phyloP scores from a whole-genome alignment of 345 rosid species.

The Lagerstroemia speciosa region DNA sequence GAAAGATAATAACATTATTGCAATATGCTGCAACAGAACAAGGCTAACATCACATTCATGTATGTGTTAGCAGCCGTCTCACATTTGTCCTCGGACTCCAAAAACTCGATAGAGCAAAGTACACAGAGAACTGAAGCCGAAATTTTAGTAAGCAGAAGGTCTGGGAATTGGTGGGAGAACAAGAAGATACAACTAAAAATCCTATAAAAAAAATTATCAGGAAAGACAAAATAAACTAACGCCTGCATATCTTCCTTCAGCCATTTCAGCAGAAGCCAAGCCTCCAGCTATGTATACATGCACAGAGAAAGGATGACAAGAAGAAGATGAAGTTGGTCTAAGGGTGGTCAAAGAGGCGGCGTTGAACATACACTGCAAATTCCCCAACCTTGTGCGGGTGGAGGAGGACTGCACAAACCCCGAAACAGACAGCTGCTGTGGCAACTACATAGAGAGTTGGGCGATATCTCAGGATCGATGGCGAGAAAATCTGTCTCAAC shows the following conservation, averaged over 20 bases:
- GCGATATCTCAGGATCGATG: constrained; percentile 28
- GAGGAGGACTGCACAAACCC: constrained; percentile 51
- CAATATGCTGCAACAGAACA: not conserved
- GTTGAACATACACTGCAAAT: constrained; percentile 58
- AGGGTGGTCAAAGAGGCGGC: constrained; percentile 33
- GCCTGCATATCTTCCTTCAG: not conserved
- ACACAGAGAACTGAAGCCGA: not conserved
- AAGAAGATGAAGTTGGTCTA: constrained; percentile 2
- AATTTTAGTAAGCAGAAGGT: not conserved
- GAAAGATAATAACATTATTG: not conserved
- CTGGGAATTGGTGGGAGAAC: not conserved
- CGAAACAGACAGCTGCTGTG: constrained; percentile 51
- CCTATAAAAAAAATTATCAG: not conserved
- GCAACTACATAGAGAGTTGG: constrained; percentile 35
- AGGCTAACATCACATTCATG: not conserved
- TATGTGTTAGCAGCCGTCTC: not conserved
- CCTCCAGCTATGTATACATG: not conserved
- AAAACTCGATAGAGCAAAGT: not conserved
- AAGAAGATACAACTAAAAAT: not conserved
- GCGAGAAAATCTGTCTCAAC: constrained; percentile 21
- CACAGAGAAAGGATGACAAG: not conserved
- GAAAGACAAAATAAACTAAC: not conserved
- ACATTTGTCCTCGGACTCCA: not conserved
- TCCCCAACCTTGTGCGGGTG: constrained; percentile 69
- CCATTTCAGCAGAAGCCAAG: not conserved